Conservation (phyloP, 371 early-diverging fungal species). For the Apophysomyces trapeziformis region DNA sequence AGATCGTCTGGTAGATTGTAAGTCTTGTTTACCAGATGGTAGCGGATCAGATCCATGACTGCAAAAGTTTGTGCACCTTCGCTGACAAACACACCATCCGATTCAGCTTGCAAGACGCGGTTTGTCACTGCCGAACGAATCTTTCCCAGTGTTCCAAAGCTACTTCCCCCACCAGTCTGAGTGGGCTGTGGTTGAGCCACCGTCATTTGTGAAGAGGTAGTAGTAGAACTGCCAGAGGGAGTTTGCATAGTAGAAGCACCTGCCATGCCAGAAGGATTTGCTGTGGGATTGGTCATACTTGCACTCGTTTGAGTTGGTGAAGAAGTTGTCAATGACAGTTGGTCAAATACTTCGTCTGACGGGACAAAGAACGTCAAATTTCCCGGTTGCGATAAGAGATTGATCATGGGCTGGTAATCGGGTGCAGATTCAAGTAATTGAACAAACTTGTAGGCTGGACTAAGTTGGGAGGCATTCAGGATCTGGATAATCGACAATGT, state of each 20-base stretch:
- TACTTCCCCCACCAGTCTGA: not conserved
- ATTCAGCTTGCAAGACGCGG: not conserved
- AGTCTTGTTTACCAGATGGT: slow-evolving; percentile 37
- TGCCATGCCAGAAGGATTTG: not conserved
- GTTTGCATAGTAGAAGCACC: not conserved
- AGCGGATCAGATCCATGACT: slow-evolving; percentile 31
- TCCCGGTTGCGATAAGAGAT: slow-evolving; percentile 30
- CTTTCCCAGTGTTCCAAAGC: not conserved
- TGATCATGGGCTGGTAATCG: slow-evolving; percentile 32
- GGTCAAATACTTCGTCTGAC: slow-evolving; percentile 14
- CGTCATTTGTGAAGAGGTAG: not conserved
- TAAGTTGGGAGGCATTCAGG: slow-evolving; percentile 32
- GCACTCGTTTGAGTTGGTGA: not conserved
- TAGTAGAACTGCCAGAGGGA: not conserved
- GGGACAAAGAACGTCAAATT: slow-evolving; percentile 44
- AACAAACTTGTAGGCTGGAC: slow-evolving; percentile 34
- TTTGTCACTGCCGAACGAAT: not conserved
- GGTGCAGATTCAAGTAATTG: slow-evolving; percentile 31
- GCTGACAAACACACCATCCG: not conserved
- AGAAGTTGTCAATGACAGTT: not conserved
- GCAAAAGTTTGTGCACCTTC: not conserved
- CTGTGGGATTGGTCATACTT: not conserved
- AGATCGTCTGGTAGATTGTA: slow-evolving; percentile 22
- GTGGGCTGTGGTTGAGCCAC: not conserved
- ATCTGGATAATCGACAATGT: slow-evolving; percentile 27